Evolutionary conservation across 2,329 filamentous ascomycete genomes (phyloP), one percentile per base, ranked within the genome.

Genomic region (Ophiocordyceps camponoti-saundersi): DNA sequence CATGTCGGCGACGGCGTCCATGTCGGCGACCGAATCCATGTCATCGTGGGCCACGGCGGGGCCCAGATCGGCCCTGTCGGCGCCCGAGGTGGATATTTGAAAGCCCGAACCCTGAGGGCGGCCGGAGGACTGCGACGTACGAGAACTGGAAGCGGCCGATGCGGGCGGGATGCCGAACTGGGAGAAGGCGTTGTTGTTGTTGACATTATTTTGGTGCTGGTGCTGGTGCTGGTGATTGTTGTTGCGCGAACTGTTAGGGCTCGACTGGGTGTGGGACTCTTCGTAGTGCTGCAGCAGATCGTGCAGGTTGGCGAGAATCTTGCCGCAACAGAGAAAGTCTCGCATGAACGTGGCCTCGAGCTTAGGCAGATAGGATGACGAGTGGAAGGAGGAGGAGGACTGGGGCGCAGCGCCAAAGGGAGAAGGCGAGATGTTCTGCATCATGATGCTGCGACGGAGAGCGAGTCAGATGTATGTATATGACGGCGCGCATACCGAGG

Each of bases 321-420:
- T 77, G 57, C 88, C 88, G 66, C 92, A 98, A 68, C 92, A 98
- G 46, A 83, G 83, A 66, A 96, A 96, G 67, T 96, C 89, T 64
- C 83, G 83, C 86, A 96, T 93, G 63, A 95, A 98, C 59, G 90
- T 92, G 51, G 90, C 90, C 65, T 98, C 92, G 59, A 95, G 79
- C 64, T 95, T 95, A 11, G 89, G 90, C 1, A 95, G 76, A 61
- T 96, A 96, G 23, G 92, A 96, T 7, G 89, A 94, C 1, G 90
- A 96, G 64, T 96, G 90, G 57, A 87, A 93, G 1, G 90, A 95
- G 0, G 92, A 87, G n/a, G 89, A 42, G 12, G 26, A 94, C 62
- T 89, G 83, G 56, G 89, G 77, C 48, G 74, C 80, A 44, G 58
- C 61, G 49, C 15, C 36, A 10, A 51, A 50, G 2, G 49, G 52